phyloP scores from a whole-genome alignment of 2,329 filamentous ascomycete species.

The Lachnellula hyalina region DNA sequence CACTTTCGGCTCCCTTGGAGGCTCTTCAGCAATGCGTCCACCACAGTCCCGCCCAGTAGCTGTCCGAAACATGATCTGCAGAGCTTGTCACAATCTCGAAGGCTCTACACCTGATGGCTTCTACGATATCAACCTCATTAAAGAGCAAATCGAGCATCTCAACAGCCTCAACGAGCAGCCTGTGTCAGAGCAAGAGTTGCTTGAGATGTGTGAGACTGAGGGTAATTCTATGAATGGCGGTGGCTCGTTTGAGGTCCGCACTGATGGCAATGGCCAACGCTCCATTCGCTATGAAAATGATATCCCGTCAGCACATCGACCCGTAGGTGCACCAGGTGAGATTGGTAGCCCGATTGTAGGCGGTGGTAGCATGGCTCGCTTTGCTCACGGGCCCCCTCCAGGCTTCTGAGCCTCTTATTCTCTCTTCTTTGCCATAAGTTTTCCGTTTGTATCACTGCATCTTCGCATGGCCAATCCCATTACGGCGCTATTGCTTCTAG shows the following conservation, averaged over 20 bases:
- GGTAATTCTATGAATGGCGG: slow-evolving; percentile 83
- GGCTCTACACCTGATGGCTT: slow-evolving; percentile 54
- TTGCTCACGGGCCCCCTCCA: slow-evolving; percentile 22
- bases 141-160: slow-evolving; percentile 58
- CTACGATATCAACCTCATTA: slow-evolving; percentile 60
- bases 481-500: slow-evolving; percentile 10
- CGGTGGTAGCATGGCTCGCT: slow-evolving; percentile 23
- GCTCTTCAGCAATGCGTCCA: slow-evolving; percentile 38
- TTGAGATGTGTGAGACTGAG: slow-evolving; percentile 81
- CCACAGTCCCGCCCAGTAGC: slow-evolving; percentile 60
- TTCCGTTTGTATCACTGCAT: slow-evolving; percentile 17
- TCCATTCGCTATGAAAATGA: slow-evolving; percentile 53
- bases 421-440: not conserved
- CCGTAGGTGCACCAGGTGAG: slow-evolving; percentile 57
- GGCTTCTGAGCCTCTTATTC: slow-evolving; percentile 18
- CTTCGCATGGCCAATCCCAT: slow-evolving; percentile 3
- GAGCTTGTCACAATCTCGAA: slow-evolving; percentile 64
- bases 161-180: slow-evolving; percentile 43
- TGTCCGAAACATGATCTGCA: slow-evolving; percentile 69
- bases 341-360: slow-evolving; percentile 62
- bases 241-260: slow-evolving; percentile 66
- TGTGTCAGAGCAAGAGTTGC: slow-evolving; percentile 60
- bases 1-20: slow-evolving; percentile 42
- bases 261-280: slow-evolving; percentile 20
- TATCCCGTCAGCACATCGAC: slow-evolving; percentile 35